phyloP scores from a whole-genome alignment of 2,329 filamentous ascomycete species.

The Aaosphaeria pasadenensis region DNA sequence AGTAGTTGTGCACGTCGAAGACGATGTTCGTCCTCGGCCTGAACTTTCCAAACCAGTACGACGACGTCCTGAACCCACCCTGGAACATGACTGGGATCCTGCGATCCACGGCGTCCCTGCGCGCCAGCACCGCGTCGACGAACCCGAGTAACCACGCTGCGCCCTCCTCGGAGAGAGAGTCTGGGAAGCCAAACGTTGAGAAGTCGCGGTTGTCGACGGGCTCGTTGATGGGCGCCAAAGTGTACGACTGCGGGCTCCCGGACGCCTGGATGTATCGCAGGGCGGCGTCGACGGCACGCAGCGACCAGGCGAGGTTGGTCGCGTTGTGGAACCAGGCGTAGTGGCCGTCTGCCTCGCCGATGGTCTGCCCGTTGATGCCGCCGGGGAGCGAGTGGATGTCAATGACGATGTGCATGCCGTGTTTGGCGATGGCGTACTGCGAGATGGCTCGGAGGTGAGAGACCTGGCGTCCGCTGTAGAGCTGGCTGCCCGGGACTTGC shows the following conservation, averaged over 20 bases:
- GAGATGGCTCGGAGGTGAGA: too few species aligned
- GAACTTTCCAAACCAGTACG: too few species aligned
- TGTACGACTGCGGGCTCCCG: conserved; percentile 27
- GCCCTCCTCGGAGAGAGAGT: conserved; percentile 26
- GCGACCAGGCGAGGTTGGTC: conserved; percentile 32
- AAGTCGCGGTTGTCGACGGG: conserved; percentile 30
- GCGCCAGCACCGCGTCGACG: conserved; percentile 9
- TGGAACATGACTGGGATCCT: background rate
- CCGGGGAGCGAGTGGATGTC: too few species aligned
- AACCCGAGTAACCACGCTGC: conserved; percentile 32
- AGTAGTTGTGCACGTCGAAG: too few species aligned
- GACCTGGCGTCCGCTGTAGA: too few species aligned
- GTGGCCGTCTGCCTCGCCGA: conserved; percentile 16
- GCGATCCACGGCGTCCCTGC: background rate
- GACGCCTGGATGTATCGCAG: conserved; percentile 30
- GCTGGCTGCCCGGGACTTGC: too few species aligned
- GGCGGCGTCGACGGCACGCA: conserved; percentile 27
- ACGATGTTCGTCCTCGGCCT: too few species aligned
- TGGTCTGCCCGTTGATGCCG: too few species aligned
- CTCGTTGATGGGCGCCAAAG: conserved; percentile 39
- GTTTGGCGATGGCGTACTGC: too few species aligned
- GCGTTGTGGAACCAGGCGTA: conserved; percentile 35
- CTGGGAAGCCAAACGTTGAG: conserved; percentile 28
- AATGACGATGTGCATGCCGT: too few species aligned
- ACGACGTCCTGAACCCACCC: background rate